Evolutionary conservation across 148 eudicot genomes (phyloP), one percentile per base, ranked within the genome.

Genomic region (Pouteria glomerata): DNA sequence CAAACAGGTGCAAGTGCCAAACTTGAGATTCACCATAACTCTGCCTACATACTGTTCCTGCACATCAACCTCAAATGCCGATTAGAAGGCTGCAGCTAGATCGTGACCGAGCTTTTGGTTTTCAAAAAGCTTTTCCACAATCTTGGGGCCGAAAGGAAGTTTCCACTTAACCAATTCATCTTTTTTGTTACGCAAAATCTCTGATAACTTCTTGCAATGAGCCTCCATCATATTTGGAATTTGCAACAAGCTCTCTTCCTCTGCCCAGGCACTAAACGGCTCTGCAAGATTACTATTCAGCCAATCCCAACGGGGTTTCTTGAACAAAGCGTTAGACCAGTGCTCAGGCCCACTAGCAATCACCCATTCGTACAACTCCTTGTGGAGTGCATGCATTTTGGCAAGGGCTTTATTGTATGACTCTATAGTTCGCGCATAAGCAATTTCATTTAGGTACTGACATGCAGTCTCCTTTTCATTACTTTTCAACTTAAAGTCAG

Each of bases 321-420:
- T 64, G 51, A 64, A 64, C 51, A 64, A 24, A 64, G 68, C 68
- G 41, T 64, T 64, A 64, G 30, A 64, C 68, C 68, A 64, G 51
- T 42, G 68, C 68, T 64, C 68, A 2, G 68, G 68, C 27, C 68
- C 68, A 15, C 68, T 64, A 7, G 68, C 68, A 64, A 41, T 21
- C 19, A 64, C 68, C 68, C 68, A 64, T 12, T 64, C 27, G 24
- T 26, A 64, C 12, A 64, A 64, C 51, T 64, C 68, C 19, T 47
- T 64, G 23, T 29, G 68, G 23, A 64, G 27, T 8, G 15, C 14
- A 47, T 29, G 68, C 68, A 64, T 41, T 39, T 64, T 64, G 24
- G 51, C 33, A 24, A 64, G 68, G 51, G 27, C 29, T 27, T 41
- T 42, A 64, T 64, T 64, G 41, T 64, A 64, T 39, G 51, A 50